Base-by-base conservation (phyloP, 257 asterid species). In the Nicotiana otophora region DNA sequence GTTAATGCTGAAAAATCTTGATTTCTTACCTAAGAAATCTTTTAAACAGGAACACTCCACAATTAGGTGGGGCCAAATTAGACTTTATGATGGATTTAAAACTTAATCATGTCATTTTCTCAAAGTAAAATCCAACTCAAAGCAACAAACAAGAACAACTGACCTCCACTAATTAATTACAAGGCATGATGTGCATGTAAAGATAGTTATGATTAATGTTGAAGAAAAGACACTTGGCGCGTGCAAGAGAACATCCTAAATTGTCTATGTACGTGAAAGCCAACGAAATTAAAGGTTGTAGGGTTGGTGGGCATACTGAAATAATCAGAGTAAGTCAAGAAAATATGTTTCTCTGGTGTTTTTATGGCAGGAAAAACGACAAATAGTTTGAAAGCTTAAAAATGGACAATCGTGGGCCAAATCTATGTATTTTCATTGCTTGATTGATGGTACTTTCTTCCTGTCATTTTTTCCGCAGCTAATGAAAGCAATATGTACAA, bases 11-110 rank as follows among this genome's bases (percentile, higher is more conserved):
- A 31, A 80, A 80, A 86, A 83, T 85, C 86, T 85, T 86, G 77
- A 90, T 91, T 83, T 87, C 84, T 87, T 87, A 86, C 91, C 86
- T 82, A 89, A 89, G 85, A 89, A 80, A 87, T 85, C 89, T 85
- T 83, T 66, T 46, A 63, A 85, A 82, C 82, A 85, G 82, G 62
- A 76, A 6, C 60, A 26, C 16, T 26, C 55, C 70, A 33, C 63
- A 77, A 77, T 75, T 83, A 26, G 89, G 90, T 83, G 91, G 90
- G 91, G 74, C 64, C 92, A 87, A 30, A 39, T 68, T 82, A 65
- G 39, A 28, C 82, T 85, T 87, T 75, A 86, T 88, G 84, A 79
- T 82, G 68, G 78, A 82, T 76, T 84, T 78, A 86, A 78, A 78
- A 82, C 82, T 80, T 82, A 78, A 80, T 87, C 84, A 77, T 84